A percentile compares a stretch with the other conserved stretches of the same genome.
Evolutionary conservation across 306 rosid genomes (phyloP).

Genomic region (Hylodesmum podocarpum): DNA sequence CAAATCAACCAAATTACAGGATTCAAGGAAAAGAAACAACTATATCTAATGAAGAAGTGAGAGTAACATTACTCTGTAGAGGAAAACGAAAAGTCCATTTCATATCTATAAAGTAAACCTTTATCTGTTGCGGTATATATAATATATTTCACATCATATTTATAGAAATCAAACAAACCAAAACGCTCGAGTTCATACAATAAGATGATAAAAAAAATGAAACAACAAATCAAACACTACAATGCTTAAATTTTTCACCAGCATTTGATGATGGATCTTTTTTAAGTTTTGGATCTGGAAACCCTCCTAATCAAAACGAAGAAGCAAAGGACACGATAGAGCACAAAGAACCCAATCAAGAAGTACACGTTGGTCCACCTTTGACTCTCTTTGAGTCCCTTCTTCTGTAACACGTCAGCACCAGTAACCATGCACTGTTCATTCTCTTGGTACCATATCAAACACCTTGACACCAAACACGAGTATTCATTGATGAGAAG

Average conservation of each 20-base stretch:
- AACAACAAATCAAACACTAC: background rate
- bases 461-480: conserved; percentile 63
- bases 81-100: conserved; percentile 16
- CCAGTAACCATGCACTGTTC: conserved; percentile 79
- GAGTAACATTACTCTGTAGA: background rate
- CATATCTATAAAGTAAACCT: conserved; percentile 25
- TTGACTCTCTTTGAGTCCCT: conserved; percentile 61
- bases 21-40: conserved; percentile 3
- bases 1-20: conserved; percentile 8
- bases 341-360: conserved; percentile 69
- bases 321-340: conserved; percentile 82
- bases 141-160: conserved; percentile 23
- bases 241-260: background rate
- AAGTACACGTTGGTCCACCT: conserved; percentile 80
- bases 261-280: background rate
- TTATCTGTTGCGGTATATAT: conserved; percentile 14
- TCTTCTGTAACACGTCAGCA: conserved; percentile 59
- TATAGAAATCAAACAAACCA: conserved; percentile 1
- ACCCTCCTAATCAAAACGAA: conserved; percentile 80
- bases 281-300: conserved; percentile 69
- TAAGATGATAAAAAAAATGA: background rate
- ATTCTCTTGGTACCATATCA: conserved; percentile 69
- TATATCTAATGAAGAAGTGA: background rate
- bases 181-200: background rate
- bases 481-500: conserved; percentile 83